Evolutionary conservation across 1,284 basidiomycete species (phyloP).

Genomic region (Ustilago lituana): DNA sequence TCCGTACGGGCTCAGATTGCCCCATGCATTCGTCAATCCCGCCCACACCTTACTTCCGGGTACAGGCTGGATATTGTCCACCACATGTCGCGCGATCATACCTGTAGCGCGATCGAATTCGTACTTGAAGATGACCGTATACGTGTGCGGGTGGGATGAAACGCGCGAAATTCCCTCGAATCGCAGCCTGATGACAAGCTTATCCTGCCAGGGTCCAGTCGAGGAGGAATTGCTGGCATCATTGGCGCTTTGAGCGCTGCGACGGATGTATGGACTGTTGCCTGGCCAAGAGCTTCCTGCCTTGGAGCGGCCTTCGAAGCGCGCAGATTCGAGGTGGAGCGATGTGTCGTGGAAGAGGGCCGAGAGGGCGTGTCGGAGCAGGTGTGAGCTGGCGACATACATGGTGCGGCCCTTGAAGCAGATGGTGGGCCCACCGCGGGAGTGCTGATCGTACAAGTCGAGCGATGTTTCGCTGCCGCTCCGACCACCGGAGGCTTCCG

Average conservation of each 20-base stretch:
- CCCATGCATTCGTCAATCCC: constrained; percentile 36
- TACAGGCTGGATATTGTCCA: constrained; percentile 64
- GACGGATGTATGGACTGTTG: constrained; percentile 28
- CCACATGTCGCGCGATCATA: constrained; percentile 54
- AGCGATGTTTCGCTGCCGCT: constrained; percentile 5
- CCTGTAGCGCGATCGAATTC: constrained; percentile 58
- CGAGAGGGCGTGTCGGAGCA: constrained; percentile 54
- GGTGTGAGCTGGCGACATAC: constrained; percentile 56
- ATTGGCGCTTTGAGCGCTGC: constrained; percentile 1
- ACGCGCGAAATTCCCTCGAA: constrained; percentile 59
- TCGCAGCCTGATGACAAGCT: constrained; percentile 51
- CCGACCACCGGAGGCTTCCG: neutral
- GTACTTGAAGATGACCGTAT: constrained; percentile 63
- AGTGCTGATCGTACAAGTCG: constrained; percentile 12
- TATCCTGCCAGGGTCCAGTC: constrained; percentile 28
- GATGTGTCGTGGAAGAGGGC: constrained; percentile 53
- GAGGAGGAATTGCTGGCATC: neutral
- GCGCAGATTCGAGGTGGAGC: constrained; percentile 50
- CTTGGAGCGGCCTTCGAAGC: constrained; percentile 43
- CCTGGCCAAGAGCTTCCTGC: constrained; percentile 36
- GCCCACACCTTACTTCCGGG: constrained; percentile 58
- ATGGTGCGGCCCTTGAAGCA: constrained; percentile 58
- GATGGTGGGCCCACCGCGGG: constrained; percentile 39
- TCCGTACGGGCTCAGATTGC: constrained; percentile 26
- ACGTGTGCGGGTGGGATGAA: constrained; percentile 52